These are phyloP conservation scores for Salvia rosmarinus DNA, from an alignment of 257 asterid genomes.

Conservation along the genomic window DNA sequence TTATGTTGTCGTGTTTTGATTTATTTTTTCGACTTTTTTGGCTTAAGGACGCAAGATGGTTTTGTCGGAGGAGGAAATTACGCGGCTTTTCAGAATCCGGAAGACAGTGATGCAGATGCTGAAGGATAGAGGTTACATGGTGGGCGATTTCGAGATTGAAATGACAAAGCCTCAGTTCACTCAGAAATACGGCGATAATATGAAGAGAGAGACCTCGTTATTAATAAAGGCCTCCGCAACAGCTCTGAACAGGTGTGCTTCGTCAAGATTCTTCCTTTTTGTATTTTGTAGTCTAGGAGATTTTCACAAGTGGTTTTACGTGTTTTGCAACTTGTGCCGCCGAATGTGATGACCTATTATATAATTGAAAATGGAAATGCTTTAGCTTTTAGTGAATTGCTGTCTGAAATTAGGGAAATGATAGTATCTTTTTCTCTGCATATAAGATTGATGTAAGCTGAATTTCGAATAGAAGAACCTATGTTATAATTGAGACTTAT, in stretches of 20 bases:
- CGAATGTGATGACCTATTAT: no score
- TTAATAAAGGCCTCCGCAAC: constrained; percentile 54
- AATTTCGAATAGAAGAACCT: neutral
- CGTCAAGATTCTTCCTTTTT: neutral
- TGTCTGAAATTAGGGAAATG: neutral
- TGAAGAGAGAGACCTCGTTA: constrained; percentile 79
- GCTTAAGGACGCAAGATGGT: constrained; percentile 45
- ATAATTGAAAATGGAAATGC: no score
- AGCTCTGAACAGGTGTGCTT: constrained; percentile 58
- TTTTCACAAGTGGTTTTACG: neutral
- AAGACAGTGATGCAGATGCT: constrained; percentile 58
- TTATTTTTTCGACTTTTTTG: neutral
- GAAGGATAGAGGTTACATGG: constrained; percentile 53
- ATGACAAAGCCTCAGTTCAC: constrained; percentile 51
- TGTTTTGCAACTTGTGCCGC: neutral
- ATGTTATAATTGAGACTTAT: constrained; percentile 7
- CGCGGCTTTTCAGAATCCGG: constrained; percentile 46
- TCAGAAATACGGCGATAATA: constrained; percentile 63
- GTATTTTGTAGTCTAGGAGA: neutral
- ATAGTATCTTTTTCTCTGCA: no score
- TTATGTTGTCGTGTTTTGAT: neutral
- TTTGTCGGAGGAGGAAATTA: constrained; percentile 49
- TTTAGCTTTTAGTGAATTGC: neutral
- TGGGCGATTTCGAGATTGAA: constrained; percentile 48
- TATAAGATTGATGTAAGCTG: no score